Base-by-base conservation (phyloP, 495 filamentous ascomycete species). In the Cenococcum geophilum region DNA sequence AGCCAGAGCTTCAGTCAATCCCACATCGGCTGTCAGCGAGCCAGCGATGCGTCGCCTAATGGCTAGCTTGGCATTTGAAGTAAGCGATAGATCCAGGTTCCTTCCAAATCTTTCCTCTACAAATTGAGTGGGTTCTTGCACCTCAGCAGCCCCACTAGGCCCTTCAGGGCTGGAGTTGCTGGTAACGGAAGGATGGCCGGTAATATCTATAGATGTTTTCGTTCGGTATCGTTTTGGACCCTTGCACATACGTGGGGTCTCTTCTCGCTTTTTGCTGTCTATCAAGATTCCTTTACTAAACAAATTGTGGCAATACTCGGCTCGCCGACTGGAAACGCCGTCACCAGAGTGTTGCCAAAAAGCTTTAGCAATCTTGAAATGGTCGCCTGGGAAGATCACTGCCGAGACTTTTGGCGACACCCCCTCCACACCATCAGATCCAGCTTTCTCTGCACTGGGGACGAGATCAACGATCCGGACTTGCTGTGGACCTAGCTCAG, bases 331-430 rank as follows among this genome's bases (percentile, higher is more conserved):
- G 1, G 91, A 96, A 23, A 97, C 79, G 5, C 93, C 93, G 64
- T 96, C 91, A n/a, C 93, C 93, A 6, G 89, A 84, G 71, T 98
- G 93, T 65, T 97, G 93, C 93, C 93, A 98, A 68, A 92, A 96
- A 64, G 86, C 80, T 70, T 97, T 98, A 6, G 92, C 88, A 63
- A 86, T 74, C 6, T 81, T 71, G 56, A 83, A 87, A 25, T 81
- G 72, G 22, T 85, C 80, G 43, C 81, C 75, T 1, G 86, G 82
- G 68, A 85, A 91, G 48, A 97, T 66, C 9, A 96, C 83, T 45
- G 84, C 85, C 2, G 83, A 90, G 18, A 96, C 73, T 32, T 70
- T 71, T 4, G 77, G 71, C 6, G 62, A 67, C 2, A 74, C 68
- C 10, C 59, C 57, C 22, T 61, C 62, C 1, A 53, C 36, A n/a